phyloP scores from a whole-genome alignment of 2,329 filamentous ascomycete genomes.

The Myotisia sp. region DNA sequence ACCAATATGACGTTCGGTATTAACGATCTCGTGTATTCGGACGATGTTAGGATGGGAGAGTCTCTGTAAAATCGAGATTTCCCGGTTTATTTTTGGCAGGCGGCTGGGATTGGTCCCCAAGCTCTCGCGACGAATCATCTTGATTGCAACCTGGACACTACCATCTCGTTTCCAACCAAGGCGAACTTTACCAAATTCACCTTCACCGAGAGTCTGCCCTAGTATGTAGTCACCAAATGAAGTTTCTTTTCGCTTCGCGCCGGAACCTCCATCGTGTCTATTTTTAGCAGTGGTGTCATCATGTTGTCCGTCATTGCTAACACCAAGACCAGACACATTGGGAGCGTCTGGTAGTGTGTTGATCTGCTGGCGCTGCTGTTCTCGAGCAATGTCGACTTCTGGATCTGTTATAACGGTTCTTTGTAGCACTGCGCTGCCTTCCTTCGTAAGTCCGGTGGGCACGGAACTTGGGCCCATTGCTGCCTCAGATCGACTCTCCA shows the following conservation, averaged over 20 bases:
- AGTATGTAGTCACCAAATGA: slow-evolving; percentile 94
- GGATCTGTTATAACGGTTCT: slow-evolving; percentile 64
- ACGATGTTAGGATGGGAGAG: slow-evolving; percentile 96
- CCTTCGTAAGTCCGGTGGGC: slow-evolving; percentile 50
- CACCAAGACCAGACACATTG: slow-evolving; percentile 34
- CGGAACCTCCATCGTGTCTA: slow-evolving; percentile 44
- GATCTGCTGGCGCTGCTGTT: slow-evolving; percentile 46
- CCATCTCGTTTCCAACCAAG: slow-evolving; percentile 96
- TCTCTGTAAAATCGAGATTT: slow-evolving; percentile 78
- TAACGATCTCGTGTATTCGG: slow-evolving; percentile 92
- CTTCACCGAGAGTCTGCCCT: slow-evolving; percentile 90
- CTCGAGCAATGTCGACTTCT: slow-evolving; percentile 56
- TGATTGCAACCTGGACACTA: slow-evolving; percentile 89
- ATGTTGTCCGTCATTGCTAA: slow-evolving; percentile 39
- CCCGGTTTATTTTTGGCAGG: slow-evolving; percentile 90
- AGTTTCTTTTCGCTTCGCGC: slow-evolving; percentile 52
- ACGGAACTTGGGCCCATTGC: slow-evolving; percentile 42
- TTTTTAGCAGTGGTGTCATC: slow-evolving; percentile 24
- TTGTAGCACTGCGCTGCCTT: slow-evolving; percentile 67
- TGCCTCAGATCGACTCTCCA: slow-evolving; percentile 21
- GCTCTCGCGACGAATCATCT: slow-evolving; percentile 84
- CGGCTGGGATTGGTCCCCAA: slow-evolving; percentile 78
- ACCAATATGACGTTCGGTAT: slow-evolving; percentile 91
- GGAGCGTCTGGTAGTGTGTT: slow-evolving; percentile 30
- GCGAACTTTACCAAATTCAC: slow-evolving; percentile 97